Percentiles rank a stretch among this genome's conserved stretches.
phyloP scores from a whole-genome alignment of 129 eudicot genomes.

The Solidago caesia region DNA sequence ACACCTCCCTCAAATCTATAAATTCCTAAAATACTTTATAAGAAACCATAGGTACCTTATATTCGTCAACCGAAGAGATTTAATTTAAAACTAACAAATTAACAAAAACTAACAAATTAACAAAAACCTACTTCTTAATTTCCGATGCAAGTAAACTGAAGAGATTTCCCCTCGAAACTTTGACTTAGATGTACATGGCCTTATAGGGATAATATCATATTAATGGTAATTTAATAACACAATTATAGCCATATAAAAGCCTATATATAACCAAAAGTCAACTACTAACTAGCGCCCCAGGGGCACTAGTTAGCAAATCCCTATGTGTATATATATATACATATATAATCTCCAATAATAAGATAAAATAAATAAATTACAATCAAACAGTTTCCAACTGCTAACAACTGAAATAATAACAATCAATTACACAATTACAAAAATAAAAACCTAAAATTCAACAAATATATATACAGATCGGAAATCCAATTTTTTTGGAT shows the following conservation, averaged over 20 bases:
- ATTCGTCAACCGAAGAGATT: background rate
- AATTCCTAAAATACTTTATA: background rate
- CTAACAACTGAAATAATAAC: slow-evolving; percentile 2
- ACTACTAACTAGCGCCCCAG: background rate
- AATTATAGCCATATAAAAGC: slow-evolving; percentile 6
- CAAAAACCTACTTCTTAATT: slow-evolving; percentile 4
- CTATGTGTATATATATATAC: background rate
- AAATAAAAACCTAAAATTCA: background rate
- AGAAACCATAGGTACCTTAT: background rate
- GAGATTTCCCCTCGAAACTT: too few relatives aligned
- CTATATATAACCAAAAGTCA: slow-evolving; percentile 3
- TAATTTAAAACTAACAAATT: background rate
- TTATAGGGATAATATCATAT: too few relatives aligned
- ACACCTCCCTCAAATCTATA: background rate
- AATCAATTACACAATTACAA: background rate
- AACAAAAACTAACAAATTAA: background rate
- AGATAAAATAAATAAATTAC: background rate
- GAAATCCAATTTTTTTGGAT: slow-evolving; percentile 19
- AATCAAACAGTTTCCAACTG: slow-evolving; percentile 22
- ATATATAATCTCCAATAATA: background rate
- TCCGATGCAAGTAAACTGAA: background rate
- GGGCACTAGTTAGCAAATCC: too few relatives aligned
- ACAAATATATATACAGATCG: slow-evolving; percentile 19
- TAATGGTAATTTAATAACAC: background rate
- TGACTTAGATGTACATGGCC: too few relatives aligned